phyloP scores from a whole-genome alignment of 139 green algal species.

The Chlamydomonas urium region DNA sequence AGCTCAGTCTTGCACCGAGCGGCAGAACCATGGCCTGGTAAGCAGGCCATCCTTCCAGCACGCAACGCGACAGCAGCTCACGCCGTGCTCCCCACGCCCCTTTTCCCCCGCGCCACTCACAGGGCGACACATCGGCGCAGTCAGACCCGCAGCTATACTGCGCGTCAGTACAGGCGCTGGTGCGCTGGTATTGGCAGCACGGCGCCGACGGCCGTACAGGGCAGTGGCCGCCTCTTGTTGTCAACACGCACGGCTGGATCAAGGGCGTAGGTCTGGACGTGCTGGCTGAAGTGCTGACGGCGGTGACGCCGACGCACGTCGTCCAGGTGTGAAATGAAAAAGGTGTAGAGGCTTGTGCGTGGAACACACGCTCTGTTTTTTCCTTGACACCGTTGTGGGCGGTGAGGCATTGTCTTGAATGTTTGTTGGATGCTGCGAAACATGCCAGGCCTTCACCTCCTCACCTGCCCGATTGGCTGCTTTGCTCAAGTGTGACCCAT shows the following conservation, averaged over 20 bases:
- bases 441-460: too few relatives aligned
- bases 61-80: too few relatives aligned
- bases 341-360: too few relatives aligned
- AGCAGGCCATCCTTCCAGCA: too few relatives aligned
- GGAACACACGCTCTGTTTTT: too few relatives aligned
- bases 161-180: conserved; percentile 44
- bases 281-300: conserved; percentile 46
- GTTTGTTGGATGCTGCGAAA: too few relatives aligned
- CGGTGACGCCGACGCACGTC: conserved; percentile 47
- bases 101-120: neutral
- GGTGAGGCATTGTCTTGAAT: too few relatives aligned
- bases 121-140: conserved; percentile 68
- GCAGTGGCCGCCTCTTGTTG: conserved; percentile 55
- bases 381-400: too few relatives aligned
- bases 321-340: too few relatives aligned
- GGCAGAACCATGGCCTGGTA: neutral
- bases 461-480: too few relatives aligned
- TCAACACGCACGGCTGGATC: conserved; percentile 87
- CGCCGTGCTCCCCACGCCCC: too few relatives aligned
- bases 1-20: neutral
- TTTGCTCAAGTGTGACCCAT: too few relatives aligned
- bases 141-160: conserved; percentile 63
- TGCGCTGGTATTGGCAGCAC: conserved; percentile 31
- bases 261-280: conserved; percentile 76
- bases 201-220: conserved; percentile 10